Conservation (phyloP, 495 filamentous ascomycete genomes). For the Choiromyces venosus region DNA sequence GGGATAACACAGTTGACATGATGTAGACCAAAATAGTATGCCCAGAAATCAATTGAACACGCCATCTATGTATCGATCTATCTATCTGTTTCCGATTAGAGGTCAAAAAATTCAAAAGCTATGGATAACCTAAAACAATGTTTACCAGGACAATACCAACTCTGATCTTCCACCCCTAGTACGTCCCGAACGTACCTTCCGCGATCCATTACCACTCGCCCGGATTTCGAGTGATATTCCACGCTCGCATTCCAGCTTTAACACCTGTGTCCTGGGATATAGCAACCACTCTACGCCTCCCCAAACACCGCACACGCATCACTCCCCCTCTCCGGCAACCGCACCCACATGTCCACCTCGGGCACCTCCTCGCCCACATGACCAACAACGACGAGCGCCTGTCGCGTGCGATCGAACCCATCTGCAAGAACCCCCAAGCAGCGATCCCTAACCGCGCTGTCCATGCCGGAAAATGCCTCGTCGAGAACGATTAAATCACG, state of each 20-base stretch:
- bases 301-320: conserved; percentile 30
- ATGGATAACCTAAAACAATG: no score
- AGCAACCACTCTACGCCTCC: neutral
- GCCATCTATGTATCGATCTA: no score
- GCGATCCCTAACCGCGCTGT: conserved; percentile 71
- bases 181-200: no score
- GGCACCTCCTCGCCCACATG: conserved; percentile 90
- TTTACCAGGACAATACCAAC: no score
- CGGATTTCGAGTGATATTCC: neutral
- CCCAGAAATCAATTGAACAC: no score
- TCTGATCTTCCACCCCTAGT: no score
- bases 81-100: no score
- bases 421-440: conserved; percentile 70
- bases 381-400: conserved; percentile 79
- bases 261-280: neutral
- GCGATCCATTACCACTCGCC: no score
- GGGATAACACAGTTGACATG: no score
- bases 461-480: conserved; percentile 88
- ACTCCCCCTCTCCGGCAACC: conserved; percentile 31
- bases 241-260: neutral
- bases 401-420: conserved; percentile 49
- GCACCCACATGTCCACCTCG: conserved; percentile 68
- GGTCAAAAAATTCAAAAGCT: no score
- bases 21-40: no score
- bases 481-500: conserved; percentile 89